Percentiles rank a stretch among this genome's conserved stretches.
These are phyloP conservation scores for Exophiala sideris DNA, from an alignment of 2,329 filamentous ascomycete genomes.

Conservation along the genomic window DNA sequence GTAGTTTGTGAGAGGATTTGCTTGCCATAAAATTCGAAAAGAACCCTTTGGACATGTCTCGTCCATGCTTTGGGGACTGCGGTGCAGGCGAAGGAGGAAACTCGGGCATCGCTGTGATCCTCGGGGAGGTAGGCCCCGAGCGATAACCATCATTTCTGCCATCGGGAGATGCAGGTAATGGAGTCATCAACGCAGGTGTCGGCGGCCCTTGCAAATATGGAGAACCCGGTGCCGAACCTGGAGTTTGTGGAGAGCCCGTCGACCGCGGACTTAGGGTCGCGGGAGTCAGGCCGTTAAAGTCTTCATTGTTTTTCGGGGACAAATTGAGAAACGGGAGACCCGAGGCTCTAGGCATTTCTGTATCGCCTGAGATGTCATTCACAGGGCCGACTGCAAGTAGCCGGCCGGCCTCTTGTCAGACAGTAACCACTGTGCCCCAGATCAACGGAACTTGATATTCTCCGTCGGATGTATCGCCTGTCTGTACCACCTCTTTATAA, in stretches of 20 bases:
- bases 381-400: slow-evolving; percentile 25
- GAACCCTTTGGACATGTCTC: slow-evolving; percentile 46
- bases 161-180: slow-evolving; percentile 11
- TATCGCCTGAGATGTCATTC: slow-evolving; percentile 21
- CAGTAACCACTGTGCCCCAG: slow-evolving; percentile 16
- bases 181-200: slow-evolving; percentile 16
- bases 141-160: slow-evolving; percentile 8
- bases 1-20: slow-evolving; percentile 42
- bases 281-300: slow-evolving; percentile 19
- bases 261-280: slow-evolving; percentile 26
- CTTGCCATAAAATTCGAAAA: slow-evolving; percentile 48
- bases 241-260: slow-evolving; percentile 25
- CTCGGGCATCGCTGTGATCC: slow-evolving; percentile 45
- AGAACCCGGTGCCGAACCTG: slow-evolving; percentile 21
- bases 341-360: slow-evolving; percentile 28
- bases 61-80: slow-evolving; percentile 39
- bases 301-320: slow-evolving; percentile 25
- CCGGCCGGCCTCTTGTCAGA: slow-evolving; percentile 19
- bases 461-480: slow-evolving; percentile 9
- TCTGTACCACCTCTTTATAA: slow-evolving; percentile 22
- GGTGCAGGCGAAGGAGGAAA: slow-evolving; percentile 40
- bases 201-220: slow-evolving; percentile 18
- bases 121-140: slow-evolving; percentile 37
- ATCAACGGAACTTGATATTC: slow-evolving; percentile 16
- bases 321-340: slow-evolving; percentile 26